Evolutionary conservation across 768 basidiomycete genomes (phyloP).

Genomic region (Paxillus rubicundulus): DNA sequence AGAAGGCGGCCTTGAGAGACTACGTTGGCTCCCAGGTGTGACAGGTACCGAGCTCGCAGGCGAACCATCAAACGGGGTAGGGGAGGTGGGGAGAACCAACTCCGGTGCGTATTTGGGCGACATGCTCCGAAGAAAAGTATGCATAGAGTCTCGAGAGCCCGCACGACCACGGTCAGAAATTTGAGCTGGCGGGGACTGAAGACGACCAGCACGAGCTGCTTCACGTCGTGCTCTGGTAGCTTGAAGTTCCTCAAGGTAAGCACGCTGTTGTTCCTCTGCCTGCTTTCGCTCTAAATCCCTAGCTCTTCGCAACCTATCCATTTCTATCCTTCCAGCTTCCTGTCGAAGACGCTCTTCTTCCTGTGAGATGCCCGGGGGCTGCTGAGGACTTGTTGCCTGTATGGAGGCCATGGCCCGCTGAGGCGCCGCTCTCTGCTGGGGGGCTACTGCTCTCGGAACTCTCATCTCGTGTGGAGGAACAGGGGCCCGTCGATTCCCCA

Average conservation of each 20-base stretch:
- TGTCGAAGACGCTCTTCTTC: constrained; percentile 46
- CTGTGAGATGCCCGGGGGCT: constrained; percentile 4
- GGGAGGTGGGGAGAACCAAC: constrained; percentile 36
- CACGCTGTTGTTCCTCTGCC: constrained; percentile 51
- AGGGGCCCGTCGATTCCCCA: constrained; percentile 33
- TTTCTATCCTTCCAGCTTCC: constrained; percentile 44
- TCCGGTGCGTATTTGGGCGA: constrained; percentile 49
- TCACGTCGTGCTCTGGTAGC: constrained; percentile 64
- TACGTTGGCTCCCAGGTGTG: constrained; percentile 35
- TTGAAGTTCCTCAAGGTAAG: constrained; percentile 57
- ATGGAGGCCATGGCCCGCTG: constrained; percentile 14
- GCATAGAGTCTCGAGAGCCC: constrained; percentile 38
- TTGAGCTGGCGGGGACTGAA: constrained; percentile 20
- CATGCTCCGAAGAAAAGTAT: constrained; percentile 20
- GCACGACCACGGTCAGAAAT: constrained; percentile 34
- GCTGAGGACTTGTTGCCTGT: constrained; percentile 9
- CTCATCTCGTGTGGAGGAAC: constrained; percentile 8
- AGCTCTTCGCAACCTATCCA: constrained; percentile 51
- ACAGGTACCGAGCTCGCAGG: constrained; percentile 48
- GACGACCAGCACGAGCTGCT: constrained; percentile 46
- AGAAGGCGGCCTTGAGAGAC: constrained; percentile 52
- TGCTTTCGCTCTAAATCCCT: constrained; percentile 30
- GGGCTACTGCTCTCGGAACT: constrained; percentile 12
- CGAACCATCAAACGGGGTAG: constrained; percentile 41
- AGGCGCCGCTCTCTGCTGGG: constrained; percentile 14